Conservation (phyloP, 768 basidiomycete species). For the Lyophyllum atratum region DNA sequence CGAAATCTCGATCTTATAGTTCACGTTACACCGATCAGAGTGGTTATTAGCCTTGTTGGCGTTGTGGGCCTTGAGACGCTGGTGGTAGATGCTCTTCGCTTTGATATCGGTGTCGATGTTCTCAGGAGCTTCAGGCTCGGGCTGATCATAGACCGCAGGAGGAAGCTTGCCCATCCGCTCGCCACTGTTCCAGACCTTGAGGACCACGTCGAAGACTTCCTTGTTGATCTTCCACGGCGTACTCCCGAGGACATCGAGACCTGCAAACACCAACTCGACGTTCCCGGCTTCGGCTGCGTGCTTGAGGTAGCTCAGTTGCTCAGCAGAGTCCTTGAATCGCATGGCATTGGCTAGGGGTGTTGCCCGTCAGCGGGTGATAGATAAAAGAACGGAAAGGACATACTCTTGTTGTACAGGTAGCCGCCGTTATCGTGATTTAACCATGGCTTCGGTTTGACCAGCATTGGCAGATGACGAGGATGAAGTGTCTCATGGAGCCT, state of each 20-base stretch:
- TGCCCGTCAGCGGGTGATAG: not conserved
- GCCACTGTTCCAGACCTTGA: conserved; percentile 87
- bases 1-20: conserved; percentile 97
- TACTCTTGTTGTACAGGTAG: conserved; percentile 79
- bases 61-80: conserved; percentile 53
- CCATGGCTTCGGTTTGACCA: conserved; percentile 91
- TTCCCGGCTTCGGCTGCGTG: conserved; percentile 73
- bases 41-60: conserved; percentile 79
- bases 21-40: conserved; percentile 88
- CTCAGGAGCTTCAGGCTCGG: conserved; percentile 61
- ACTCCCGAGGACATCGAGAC: conserved; percentile 85
- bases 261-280: conserved; percentile 84
- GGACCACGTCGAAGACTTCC: conserved; percentile 70
- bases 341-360: conserved; percentile 61
- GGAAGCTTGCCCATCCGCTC: conserved; percentile 84
- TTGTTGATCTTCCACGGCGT: conserved; percentile 93
- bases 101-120: conserved; percentile 49
- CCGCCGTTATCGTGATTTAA: conserved; percentile 73
- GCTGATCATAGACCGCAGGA: conserved; percentile 61
- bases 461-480: conserved; percentile 95
- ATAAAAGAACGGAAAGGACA: conserved; percentile 22
- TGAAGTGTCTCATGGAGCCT: conserved; percentile 70
- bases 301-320: conserved; percentile 78
- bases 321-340: conserved; percentile 90
- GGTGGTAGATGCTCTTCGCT: conserved; percentile 54